Conservation (phyloP, 1,139 yeast genomes). For the Eremothecium cymbalariae region DNA sequence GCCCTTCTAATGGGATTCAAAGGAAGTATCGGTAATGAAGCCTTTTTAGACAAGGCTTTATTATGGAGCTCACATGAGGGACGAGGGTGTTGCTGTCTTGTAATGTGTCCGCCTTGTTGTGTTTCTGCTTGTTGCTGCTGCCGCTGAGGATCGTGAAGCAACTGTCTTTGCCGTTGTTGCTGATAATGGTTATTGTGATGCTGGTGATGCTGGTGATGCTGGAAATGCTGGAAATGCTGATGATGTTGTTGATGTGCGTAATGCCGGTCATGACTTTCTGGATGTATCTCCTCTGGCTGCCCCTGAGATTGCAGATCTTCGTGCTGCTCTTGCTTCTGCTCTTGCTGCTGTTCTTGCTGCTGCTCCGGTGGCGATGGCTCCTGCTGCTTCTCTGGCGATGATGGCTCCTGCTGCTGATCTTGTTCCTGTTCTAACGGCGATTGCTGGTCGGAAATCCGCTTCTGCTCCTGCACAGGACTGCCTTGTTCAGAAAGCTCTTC, state of each 20-base stretch:
- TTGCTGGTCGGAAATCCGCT: too few species aligned
- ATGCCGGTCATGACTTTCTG: slow-evolving; percentile 8
- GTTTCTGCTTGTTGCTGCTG: slow-evolving; percentile 8
- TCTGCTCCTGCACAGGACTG: too few species aligned
- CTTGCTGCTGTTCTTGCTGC: slow-evolving; percentile 8
- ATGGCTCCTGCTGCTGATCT: too few species aligned
- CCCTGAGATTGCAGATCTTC: slow-evolving; percentile 5
- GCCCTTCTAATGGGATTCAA: slow-evolving; percentile 25
- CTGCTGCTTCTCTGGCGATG: slow-evolving; percentile 2
- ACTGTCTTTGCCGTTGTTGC: too few species aligned
- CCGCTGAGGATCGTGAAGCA: too few species aligned
- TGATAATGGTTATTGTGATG: too few species aligned
- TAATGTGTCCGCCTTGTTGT: slow-evolving; percentile 5
- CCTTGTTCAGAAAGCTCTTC: too few species aligned
- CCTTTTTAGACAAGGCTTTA: too few species aligned
- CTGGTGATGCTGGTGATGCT: slow-evolving; percentile 1
- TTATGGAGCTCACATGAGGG: slow-evolving; percentile 11
- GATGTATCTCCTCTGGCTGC: not conserved
- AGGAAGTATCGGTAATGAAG: slow-evolving; percentile 8
- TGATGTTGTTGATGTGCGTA: slow-evolving; percentile 11
- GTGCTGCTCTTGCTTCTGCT: slow-evolving; percentile 3
- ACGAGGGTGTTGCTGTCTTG: slow-evolving; percentile 10
- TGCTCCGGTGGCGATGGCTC: slow-evolving; percentile 9
- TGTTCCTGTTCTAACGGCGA: too few species aligned
- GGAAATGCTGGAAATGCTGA: slow-evolving; percentile 12